Base-by-base conservation (phyloP, 306 rosid genomes). In the Abrus precatorius region DNA sequence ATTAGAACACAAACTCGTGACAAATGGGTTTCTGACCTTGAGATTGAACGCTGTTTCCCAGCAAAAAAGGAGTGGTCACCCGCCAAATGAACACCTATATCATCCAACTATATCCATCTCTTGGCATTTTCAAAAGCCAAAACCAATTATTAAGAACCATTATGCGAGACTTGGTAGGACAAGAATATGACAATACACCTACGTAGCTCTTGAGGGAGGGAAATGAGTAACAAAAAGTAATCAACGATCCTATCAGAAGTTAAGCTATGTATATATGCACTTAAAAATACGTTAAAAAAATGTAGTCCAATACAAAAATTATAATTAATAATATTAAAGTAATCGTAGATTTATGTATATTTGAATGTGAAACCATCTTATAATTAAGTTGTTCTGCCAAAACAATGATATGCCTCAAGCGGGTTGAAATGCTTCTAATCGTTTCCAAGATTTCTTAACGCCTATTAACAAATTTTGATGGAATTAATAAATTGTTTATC, bases 41-140 rank as follows among this genome's bases (percentile, higher is more conserved):
- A 34, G 64, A 76, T 20, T 50, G 64, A 64, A 76, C 41, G n/a
- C 64, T 52, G 52, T 27, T 34, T 63, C 41, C 40, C 50, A 64
- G 43, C 1, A 63, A 63, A 62, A 20, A 75, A 34, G 59, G 72
- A 61, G 3, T 13, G 9, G 48, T 36, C 72, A 76, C 62, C 49
- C 30, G 5, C 70, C 36, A 45, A 45, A 61, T 30, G 60, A 47
- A 49, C 63, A 54, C 40, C 14, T n/a, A 6, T 53, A 28, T n/a
- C 57, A 14, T 53, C 57, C 14, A n/a, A 13, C 57, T 4, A n/a
- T n/a, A 53, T 14, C 2, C 57, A 53, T 53, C 61, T 27, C 5
- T 20, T 27, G 6, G 33, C 33, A 72, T 32, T 13, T 28, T 33
- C 47, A 14, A 49, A 71, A 34, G 63, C 50, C 20, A 54, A 73